Evolutionary conservation across 208 protist genomes (phyloP).

Genomic region (Leishmania lainsoni): DNA sequence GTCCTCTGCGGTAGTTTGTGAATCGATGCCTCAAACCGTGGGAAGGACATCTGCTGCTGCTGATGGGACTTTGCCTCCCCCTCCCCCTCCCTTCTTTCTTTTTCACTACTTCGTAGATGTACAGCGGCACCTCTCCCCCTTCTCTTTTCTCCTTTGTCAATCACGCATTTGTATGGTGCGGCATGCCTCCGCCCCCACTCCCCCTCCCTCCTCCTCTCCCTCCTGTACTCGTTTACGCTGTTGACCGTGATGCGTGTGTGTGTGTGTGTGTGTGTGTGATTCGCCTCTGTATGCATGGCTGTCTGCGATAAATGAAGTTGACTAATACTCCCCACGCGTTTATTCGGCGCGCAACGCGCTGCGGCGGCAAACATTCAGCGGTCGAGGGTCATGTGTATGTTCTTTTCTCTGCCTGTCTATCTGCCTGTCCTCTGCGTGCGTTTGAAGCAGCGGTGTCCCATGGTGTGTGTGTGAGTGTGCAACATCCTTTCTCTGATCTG

Average conservation of each 20-base stretch:
- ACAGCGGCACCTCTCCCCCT: background rate
- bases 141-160: background rate
- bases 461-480: background rate
- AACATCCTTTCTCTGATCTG: background rate
- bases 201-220: background rate
- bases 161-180: background rate
- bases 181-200: background rate
- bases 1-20: background rate
- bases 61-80: background rate
- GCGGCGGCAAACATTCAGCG: background rate
- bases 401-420: background rate
- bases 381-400: background rate
- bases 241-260: background rate
- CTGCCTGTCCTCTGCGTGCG: background rate
- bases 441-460: background rate
- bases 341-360: background rate
- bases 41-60: background rate
- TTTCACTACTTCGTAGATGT: slow-evolving; percentile 2
- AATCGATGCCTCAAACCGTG: background rate
- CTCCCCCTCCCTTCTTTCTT: background rate
- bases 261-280: background rate
- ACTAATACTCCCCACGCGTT: background rate
- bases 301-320: background rate
- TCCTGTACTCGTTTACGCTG: slow-evolving; percentile 6
- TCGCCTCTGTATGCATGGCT: background rate